Percentiles rank a stretch among this genome's conserved stretches.
Evolutionary conservation across 495 filamentous ascomycete species (phyloP).

Genomic region (Aspergillus homomorphus): DNA sequence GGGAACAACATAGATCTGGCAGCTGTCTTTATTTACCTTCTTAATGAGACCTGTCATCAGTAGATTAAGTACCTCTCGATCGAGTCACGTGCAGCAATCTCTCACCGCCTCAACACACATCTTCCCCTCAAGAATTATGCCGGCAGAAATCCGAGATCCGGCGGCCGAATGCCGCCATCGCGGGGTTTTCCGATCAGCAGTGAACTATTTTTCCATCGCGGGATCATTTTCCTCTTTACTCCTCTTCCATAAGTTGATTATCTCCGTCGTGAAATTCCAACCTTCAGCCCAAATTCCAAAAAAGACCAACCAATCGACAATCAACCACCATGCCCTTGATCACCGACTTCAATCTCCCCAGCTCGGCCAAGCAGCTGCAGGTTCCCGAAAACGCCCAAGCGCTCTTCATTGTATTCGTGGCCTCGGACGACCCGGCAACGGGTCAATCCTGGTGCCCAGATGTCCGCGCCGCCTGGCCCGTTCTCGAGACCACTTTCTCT

Average conservation of each 20-base stretch:
- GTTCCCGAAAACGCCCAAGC: conserved; percentile 18
- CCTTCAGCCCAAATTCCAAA: background rate
- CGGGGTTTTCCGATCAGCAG: background rate
- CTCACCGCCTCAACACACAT: no score
- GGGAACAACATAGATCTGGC: no score
- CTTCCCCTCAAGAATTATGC: background rate
- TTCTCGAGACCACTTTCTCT: conserved; percentile 24
- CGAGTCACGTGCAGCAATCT: no score
- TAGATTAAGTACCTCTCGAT: no score
- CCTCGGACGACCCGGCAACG: conserved; percentile 25
- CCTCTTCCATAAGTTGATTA: no score
- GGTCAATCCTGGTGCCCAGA: conserved; percentile 34
- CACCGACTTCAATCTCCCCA: conserved; percentile 24
- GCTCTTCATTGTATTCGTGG: conserved; percentile 30
- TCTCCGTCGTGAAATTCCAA: no score
- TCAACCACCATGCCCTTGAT: conserved; percentile 26
- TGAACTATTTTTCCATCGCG: no score
- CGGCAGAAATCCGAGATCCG: background rate
- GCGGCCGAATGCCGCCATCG: background rate
- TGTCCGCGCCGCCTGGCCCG: conserved; percentile 29
- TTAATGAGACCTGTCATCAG: no score
- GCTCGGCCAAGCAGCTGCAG: conserved; percentile 18
- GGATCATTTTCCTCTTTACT: no score
- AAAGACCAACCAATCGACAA: background rate
- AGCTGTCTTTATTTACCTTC: no score